These are phyloP conservation scores for Teunomyces lycoperdinae DNA, from an alignment of 805 yeast species.

Conservation along the genomic window DNA sequence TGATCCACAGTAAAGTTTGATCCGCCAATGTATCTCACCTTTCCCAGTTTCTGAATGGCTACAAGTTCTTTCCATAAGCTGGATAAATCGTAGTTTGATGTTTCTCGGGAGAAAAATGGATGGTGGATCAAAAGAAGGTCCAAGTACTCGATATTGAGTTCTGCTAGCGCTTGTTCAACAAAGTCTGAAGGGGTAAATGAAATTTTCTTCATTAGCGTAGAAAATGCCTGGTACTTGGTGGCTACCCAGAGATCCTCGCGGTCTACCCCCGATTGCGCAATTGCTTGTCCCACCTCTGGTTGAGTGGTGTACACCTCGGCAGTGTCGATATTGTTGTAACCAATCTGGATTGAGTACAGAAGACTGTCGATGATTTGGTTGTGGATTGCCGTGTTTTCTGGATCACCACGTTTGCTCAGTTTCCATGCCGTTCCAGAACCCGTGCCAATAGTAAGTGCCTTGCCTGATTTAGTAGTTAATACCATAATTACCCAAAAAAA, in stretches of 20 bases:
- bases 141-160: conserved; percentile 49
- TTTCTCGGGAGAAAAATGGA: conserved; percentile 46
- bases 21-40: conserved; percentile 64
- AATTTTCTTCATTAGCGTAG: conserved; percentile 17
- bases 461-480: conserved; percentile 34
- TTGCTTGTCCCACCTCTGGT: conserved; percentile 21
- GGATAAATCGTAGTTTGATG: conserved; percentile 42
- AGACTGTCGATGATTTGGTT: conserved; percentile 17
- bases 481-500: not conserved
- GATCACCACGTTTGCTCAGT: conserved; percentile 25
- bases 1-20: conserved; percentile 58
- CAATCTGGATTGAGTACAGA: conserved; percentile 13
- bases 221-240: conserved; percentile 35
- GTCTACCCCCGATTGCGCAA: conserved; percentile 12
- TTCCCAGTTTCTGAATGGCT: conserved; percentile 51
- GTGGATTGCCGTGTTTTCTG: conserved; percentile 12
- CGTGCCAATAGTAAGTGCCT: conserved; percentile 39
- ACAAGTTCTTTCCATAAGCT: conserved; percentile 61
- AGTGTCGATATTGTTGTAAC: conserved; percentile 21
- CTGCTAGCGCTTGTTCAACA: conserved; percentile 44
- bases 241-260: conserved; percentile 22
- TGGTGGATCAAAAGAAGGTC: conserved; percentile 63
- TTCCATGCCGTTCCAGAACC: conserved; percentile 60
- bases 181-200: conserved; percentile 47
- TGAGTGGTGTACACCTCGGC: conserved; percentile 26